These are phyloP conservation scores for Citrus maxima DNA, from an alignment of 345 rosid species.

Conservation along the genomic window DNA sequence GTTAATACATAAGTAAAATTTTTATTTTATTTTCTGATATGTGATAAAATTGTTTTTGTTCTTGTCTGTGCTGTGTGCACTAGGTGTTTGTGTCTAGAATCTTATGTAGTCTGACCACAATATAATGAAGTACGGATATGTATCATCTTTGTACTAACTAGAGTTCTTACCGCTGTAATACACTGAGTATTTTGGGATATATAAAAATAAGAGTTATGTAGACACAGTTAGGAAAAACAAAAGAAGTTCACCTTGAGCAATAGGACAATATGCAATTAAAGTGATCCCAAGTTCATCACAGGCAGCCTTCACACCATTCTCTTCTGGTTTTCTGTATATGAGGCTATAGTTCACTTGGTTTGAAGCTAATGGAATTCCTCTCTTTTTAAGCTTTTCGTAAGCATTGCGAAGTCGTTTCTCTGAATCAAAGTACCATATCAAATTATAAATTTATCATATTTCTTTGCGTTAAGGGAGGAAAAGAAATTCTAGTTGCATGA, in stretches of 20 bases:
- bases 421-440: slow-evolving; percentile 22
- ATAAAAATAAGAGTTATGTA: neutral
- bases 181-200: neutral
- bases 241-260: slow-evolving; percentile 74
- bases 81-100: neutral
- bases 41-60: neutral
- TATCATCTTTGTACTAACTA: neutral
- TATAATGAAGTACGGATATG: neutral
- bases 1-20: neutral
- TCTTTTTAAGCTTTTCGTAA: slow-evolving; percentile 68
- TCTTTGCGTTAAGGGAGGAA: neutral
- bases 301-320: slow-evolving; percentile 82
- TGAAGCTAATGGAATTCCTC: slow-evolving; percentile 92
- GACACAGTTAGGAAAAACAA: neutral
- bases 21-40: neutral
- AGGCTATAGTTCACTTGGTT: slow-evolving; percentile 98
- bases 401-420: slow-evolving; percentile 81
- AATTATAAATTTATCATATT: slow-evolving; percentile 6
- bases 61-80: neutral
- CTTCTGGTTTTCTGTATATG: slow-evolving; percentile 80
- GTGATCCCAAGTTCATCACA: slow-evolving; percentile 94
- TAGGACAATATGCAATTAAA: slow-evolving; percentile 88
- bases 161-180: neutral
- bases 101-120: neutral
- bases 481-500: neutral